These are phyloP conservation scores for Trametes maxima DNA, from an alignment of 768 basidiomycete species.

Conservation along the genomic window DNA sequence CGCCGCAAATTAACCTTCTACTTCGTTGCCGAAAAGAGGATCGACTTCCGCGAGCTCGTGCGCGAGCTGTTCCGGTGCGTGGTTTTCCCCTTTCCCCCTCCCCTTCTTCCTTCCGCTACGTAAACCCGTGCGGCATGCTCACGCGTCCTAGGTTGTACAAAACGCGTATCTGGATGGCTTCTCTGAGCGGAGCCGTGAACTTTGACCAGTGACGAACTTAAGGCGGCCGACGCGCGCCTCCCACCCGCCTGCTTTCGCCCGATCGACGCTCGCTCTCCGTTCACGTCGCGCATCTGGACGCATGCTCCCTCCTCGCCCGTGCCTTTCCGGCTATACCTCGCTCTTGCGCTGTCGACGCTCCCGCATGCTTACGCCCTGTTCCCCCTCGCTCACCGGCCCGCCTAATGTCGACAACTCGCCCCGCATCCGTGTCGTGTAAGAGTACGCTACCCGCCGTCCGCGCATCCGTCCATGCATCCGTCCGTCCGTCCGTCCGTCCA, in stretches of 20 bases:
- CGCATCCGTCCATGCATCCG: not conserved
- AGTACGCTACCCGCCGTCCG: constrained; percentile 14
- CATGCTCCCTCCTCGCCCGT: constrained; percentile 14
- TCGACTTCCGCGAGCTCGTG: constrained; percentile 95
- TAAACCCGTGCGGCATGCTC: constrained; percentile 1
- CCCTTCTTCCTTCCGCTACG: constrained; percentile 15
- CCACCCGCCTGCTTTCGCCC: not conserved
- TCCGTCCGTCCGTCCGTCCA: not conserved
- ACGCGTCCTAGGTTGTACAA: constrained; percentile 70
- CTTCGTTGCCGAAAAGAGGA: constrained; percentile 93
- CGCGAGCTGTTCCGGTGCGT: constrained; percentile 88
- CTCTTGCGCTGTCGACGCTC: not conserved
- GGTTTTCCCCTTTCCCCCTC: too few relatives aligned
- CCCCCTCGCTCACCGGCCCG: not conserved
- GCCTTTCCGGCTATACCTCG: constrained; percentile 20
- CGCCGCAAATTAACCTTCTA: constrained; percentile 98
- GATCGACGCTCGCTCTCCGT: not conserved
- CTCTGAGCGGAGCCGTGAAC: constrained; percentile 56
- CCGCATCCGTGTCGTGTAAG: not conserved
- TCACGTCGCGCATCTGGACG: constrained; percentile 8
- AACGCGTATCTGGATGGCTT: constrained; percentile 96
- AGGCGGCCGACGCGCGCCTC: not conserved
- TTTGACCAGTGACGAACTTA: constrained; percentile 46
- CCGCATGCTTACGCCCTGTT: not conserved
- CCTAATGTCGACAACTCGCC: not conserved